Base-by-base conservation (phyloP, 140 eudicot genomes). In the Erigeron philadelphicus region DNA sequence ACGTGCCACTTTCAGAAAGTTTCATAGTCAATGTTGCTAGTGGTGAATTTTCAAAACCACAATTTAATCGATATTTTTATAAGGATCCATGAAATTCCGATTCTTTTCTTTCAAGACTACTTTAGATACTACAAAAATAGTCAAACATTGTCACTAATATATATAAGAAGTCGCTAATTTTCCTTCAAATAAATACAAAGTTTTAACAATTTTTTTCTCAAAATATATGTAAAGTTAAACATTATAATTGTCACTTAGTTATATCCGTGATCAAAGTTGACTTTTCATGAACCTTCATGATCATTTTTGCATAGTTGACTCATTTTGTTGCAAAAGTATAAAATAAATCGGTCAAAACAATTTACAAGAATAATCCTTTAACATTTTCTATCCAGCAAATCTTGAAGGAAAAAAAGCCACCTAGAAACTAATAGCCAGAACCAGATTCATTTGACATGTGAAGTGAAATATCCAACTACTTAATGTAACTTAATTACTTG, bases 361-460 rank as follows among this genome's bases (percentile, higher is more conserved):
- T 8, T 49, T 12, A 50, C n/a, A 8, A 50, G 19, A 50, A 50
- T 7, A n/a, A 31, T 0, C 38, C 56, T 50, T 5, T 18, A 50
- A 50, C 57, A n/a, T 18, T 50, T 50, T 50, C 17, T 18, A 50
- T 50, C 57, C 57, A 50, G 57, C 57, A 50, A 18, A 50, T 50
- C n/a, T 1, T 50, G 57, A 12, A 50, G 17, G 57, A 12, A 50
- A 5, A 50, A 50, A 50, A 50, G 57, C 8, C 57, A 6, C 12
- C n/a, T 50, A 50, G 57, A 50, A 50, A 50, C 57, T 18, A n/a
- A n/a, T 0, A 50, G 57, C 19, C 56, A 49, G 56, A 49, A 49
- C 18, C 56, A 49, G 18, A 49, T 16, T 21, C 25, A 21, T 21
- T 21, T 11, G 56, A 5, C 13, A 49, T 12, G 13, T 11, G 15